Evolutionary conservation across 768 basidiomycete species (phyloP), one percentile per base, ranked within the genome.

Genomic region (Phaffia australis): DNA sequence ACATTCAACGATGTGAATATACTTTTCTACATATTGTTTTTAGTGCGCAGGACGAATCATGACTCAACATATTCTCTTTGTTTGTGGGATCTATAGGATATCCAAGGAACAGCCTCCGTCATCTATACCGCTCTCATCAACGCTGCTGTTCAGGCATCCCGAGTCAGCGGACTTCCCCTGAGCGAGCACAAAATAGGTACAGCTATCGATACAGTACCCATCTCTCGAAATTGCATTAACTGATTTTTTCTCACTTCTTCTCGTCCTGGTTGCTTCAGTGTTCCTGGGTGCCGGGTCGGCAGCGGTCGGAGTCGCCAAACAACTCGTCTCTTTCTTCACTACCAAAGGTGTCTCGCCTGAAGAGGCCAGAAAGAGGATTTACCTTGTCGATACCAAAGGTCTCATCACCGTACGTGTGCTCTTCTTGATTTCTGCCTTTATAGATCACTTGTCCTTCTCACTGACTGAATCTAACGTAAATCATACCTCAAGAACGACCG

Each of bases 251-350:
- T 51, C 61, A 2, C 25, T 18, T 3, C 29, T 27, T 23, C 32
- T 48, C 3, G 19, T 42, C 51, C 32, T 50, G 19, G 1, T 3
- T 49, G 9, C 15, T 5, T 2, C 54, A 55, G 83, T 94, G 52
- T 94, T 97, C 81, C 85, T 89, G 63, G 93, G 93, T 21, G 89
- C 92, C 4, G 93, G 93, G 6, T 87, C 86, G 29, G 88, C 89
- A 2, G 92, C 90, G 69, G 87, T 95, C 62, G 93, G 92, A 56
- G 92, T 97, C 55, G 92, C 87, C 65, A 85, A 83, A 78, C 90
- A 94, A 75, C 76, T 79, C 72, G 83, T 85, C 80, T 87, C 86
- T 75, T 94, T 92, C 81, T 91, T 92, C 81, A 88, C 83, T 48
- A 77, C 88, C 69, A 81, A 86, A 71, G 89, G 91, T 29, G 75